Evolutionary conservation across 1,139 yeast genomes (phyloP).

Genomic region (Saccharomycopsis crataegensis): DNA sequence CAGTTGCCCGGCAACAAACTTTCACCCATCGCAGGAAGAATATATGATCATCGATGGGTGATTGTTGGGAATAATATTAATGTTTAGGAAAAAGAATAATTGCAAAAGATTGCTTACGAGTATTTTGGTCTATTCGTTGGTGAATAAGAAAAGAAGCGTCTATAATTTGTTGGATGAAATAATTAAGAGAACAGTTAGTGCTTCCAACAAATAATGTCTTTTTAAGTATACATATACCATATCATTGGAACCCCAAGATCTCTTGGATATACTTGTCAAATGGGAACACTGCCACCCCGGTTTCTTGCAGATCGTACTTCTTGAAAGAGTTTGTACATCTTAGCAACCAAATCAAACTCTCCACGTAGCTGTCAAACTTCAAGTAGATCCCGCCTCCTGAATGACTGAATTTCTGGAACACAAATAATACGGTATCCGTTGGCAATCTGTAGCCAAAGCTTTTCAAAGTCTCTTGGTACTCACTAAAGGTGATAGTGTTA

Average conservation of each 20-base stretch:
- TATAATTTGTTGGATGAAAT: too few relatives aligned
- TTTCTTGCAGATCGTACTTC: constrained; percentile 65
- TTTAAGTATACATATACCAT: neutral
- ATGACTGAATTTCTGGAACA: constrained; percentile 53
- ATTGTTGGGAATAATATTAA: too few relatives aligned
- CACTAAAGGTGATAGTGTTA: constrained; percentile 60
- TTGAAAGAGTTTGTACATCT: constrained; percentile 74
- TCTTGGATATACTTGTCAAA: constrained; percentile 75
- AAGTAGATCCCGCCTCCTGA: constrained; percentile 39
- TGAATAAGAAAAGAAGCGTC: neutral
- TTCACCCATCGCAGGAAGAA: too few relatives aligned
- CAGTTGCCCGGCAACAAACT: neutral
- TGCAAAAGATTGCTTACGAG: too few relatives aligned
- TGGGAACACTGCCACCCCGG: constrained; percentile 70
- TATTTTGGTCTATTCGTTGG: too few relatives aligned
- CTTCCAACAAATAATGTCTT: neutral
- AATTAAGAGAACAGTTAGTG: too few relatives aligned
- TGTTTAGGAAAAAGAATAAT: too few relatives aligned
- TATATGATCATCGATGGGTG: too few relatives aligned
- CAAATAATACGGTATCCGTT: constrained; percentile 51
- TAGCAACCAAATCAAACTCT: constrained; percentile 67
- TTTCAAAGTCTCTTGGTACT: constrained; percentile 57
- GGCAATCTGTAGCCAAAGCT: constrained; percentile 66
- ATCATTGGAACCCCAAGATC: constrained; percentile 32
- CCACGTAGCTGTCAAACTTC: constrained; percentile 79